Evolutionary conservation across 1,284 basidiomycete genomes (phyloP), one percentile per base, ranked within the genome.

Genomic region (Xanthoconium separans): DNA sequence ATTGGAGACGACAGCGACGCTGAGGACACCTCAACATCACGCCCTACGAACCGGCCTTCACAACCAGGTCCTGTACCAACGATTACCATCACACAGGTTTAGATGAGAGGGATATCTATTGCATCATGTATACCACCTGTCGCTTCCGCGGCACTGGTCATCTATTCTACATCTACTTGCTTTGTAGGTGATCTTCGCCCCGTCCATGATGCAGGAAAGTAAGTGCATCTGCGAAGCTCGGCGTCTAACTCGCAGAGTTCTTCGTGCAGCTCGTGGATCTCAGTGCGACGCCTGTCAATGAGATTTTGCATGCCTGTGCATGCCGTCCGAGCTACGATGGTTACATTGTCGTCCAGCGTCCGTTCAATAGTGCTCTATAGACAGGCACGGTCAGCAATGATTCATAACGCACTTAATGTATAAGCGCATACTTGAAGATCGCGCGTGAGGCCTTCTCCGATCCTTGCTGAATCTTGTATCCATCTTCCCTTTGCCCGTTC

Each of bases 401-500:
- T 27, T 18, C 39, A 36, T 18, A n/a, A n/a, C 36, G 22, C 37
- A 31, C 47, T 52, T 44, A 43, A 43, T 9, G 39, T 7, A 41
- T 9, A 42, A 70, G 41, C 30, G 8, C 78, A 46, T 62, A 88
- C 90, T 73, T 80, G 75, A 16, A 93, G 69, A 73, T 95, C 92
- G 46, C 87, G 78, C 58, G 82, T 80, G 47, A 92, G 72, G 10
- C 91, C 89, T 48, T 82, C 77, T 5, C 82, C 82, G 4, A 93
- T 79, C 42, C 93, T 75, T 31, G 69, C 66, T 78, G 85, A 91
- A 68, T 93, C 89, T 50, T 77, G 77, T 83, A 83, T 83, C 85
- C 91, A 95, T 47, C 71, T 73, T 50, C 66, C 75, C 69, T 91
- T 88, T 3, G 85, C 85, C 58, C 75, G 79, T 50, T 86, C 84